Conservation (phyloP, 306 rosid genomes). For the Ormosia semicastrata region DNA sequence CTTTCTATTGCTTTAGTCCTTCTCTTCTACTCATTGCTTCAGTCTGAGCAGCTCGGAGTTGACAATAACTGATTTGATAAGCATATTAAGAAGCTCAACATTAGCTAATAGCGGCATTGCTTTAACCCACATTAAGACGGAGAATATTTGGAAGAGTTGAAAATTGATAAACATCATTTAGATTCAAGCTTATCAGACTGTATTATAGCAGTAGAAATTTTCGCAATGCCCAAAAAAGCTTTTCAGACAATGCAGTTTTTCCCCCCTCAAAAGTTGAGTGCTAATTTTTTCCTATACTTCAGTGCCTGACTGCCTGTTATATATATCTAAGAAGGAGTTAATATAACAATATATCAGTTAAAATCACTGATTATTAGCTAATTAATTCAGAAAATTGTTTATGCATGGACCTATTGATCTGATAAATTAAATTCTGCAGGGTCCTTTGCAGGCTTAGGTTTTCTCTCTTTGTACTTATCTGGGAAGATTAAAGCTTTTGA, state of each 20-base stretch:
- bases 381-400: neutral
- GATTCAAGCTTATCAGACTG: neutral
- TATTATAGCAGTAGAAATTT: neutral
- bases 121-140: too few species aligned
- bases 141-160: neutral
- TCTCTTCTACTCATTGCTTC: neutral
- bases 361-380: neutral
- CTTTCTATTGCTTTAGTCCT: neutral
- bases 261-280: too few species aligned
- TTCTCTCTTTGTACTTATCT: conserved; percentile 67
- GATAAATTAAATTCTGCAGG: conserved; percentile 47
- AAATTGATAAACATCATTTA: neutral
- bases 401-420: neutral
- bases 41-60: neutral
- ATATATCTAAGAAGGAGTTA: neutral
- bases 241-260: too few species aligned
- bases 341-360: neutral
- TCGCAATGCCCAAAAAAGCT: too few species aligned
- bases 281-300: too few species aligned
- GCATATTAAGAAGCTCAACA: neutral
- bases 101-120: neutral
- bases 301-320: too few species aligned
- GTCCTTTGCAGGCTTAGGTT: conserved; percentile 93
- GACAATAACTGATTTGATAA: too few species aligned
- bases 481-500: conserved; percentile 87